These are phyloP conservation scores for Hypomontagnella monticulosa DNA, from an alignment of 495 filamentous ascomycete genomes.

Conservation along the genomic window DNA sequence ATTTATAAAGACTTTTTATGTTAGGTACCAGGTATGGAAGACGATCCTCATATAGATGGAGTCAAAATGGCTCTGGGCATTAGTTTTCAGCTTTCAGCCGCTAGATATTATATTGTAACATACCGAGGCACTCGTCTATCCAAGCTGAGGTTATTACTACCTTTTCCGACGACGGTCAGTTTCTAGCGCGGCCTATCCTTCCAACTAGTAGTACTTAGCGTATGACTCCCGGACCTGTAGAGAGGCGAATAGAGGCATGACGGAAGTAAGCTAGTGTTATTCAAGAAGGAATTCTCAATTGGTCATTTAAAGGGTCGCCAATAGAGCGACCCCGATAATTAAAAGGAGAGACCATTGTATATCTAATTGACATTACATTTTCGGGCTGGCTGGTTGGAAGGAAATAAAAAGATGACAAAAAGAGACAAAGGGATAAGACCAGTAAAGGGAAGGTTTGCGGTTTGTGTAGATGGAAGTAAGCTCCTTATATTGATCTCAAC, in stretches of 20 bases:
- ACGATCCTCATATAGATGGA: conserved; percentile 18
- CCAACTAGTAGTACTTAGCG: conserved; percentile 18
- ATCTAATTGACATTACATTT: too few species aligned
- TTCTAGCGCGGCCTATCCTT: conserved; percentile 13
- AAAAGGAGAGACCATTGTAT: neutral
- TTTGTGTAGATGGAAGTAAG: too few species aligned
- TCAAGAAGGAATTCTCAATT: neutral
- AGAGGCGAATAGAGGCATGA: neutral
- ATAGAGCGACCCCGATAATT: neutral
- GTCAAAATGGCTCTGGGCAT: conserved; percentile 2
- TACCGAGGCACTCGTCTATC: conserved; percentile 10
- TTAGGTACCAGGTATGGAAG: conserved; percentile 17
- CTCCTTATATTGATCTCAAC: neutral
- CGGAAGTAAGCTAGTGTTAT: conserved; percentile 1
- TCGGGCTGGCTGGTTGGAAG: too few species aligned
- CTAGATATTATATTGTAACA: conserved; percentile 21
- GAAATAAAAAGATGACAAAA: too few species aligned
- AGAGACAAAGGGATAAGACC: too few species aligned
- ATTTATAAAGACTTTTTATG: conserved; percentile 6
- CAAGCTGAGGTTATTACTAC: conserved; percentile 18
- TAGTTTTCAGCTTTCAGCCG: conserved; percentile 37
- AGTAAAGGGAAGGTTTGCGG: too few species aligned
- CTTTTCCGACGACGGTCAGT: conserved; percentile 7
- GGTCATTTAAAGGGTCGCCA: neutral
- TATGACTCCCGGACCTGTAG: conserved; percentile 1